Evolutionary conservation across 1,284 basidiomycete species (phyloP), one percentile per base, ranked within the genome.

Genomic region (Pyrrhoderma noxium): DNA sequence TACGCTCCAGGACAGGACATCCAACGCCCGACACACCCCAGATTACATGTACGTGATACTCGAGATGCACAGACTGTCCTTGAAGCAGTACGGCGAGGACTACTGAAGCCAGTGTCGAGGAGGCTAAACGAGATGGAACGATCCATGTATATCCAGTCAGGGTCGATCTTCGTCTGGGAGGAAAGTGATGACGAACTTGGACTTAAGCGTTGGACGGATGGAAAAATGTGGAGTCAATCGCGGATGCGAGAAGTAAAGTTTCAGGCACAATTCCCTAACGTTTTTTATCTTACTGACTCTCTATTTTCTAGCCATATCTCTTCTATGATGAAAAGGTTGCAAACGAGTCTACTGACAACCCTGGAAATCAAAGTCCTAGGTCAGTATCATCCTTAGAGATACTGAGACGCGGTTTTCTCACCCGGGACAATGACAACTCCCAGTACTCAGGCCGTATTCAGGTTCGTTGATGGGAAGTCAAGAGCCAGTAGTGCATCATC

Each of bases 101-200:
- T 72, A 51, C 67, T 81, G 14, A 67, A 66, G 42, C 72, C 74
- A 13, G 71, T 79, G 35, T 63, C 67, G 27, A 70, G 78, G 22
- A 72, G 79, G 36, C 68, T 82, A 47, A 80, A 82, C 61, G 79
- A 81, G 59, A 66, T 72, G 47, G 80, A 84, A 59, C 65, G 80
- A 45, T 67, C 71, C 8, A 72, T 66, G 53, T 75, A 72, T 58
- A 78, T 84, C 56, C 70, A 69, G 46, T 77, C 80, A 9, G 80
- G 81, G 2, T 72, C 79, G 5, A 70, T 82, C 18, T 82, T 82
- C 60, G 77, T 82, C 51, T 82, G 80, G 80, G 74, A 80, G 59
- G 79, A 82, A 64, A 75, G 75, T 57, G 79, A 80, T 50, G 78
- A 80, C 56, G 79, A 80, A 54, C 70, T 71, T 53, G 77, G 78